These are phyloP conservation scores for Cymodocea nodosa DNA, from an alignment of 116 monocot genomes.

Conservation along the genomic window DNA sequence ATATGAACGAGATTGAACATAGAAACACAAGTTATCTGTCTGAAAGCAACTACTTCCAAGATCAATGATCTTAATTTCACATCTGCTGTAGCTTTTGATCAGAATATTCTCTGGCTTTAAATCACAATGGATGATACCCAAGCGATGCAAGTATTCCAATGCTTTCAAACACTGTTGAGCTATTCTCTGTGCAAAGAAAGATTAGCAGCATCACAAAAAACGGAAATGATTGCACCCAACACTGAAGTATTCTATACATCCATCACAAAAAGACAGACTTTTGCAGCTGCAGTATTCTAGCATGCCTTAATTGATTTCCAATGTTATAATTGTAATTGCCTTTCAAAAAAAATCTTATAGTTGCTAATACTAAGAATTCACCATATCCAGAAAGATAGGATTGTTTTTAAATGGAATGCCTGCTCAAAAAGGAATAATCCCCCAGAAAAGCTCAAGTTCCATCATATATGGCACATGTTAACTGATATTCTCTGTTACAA, in stretches of 20 bases:
- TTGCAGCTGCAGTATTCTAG: background rate
- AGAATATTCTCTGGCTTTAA: conserved; percentile 97
- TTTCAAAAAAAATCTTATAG: too few relatives aligned
- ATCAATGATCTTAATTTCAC: conserved; percentile 96
- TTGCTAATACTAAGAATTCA: too few relatives aligned
- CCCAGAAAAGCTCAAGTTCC: too few relatives aligned
- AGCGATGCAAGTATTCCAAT: conserved; percentile 76
- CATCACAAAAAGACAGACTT: too few relatives aligned
- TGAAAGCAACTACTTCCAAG: conserved; percentile 97
- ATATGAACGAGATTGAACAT: conserved; percentile 97
- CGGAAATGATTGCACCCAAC: background rate
- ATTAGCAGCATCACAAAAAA: background rate
- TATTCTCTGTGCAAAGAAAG: conserved; percentile 39
- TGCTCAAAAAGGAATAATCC: too few relatives aligned
- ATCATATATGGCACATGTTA: too few relatives aligned
- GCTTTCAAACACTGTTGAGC: conserved; percentile 88
- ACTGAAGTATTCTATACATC: too few relatives aligned
- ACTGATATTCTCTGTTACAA: too few relatives aligned
- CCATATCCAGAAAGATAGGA: too few relatives aligned
- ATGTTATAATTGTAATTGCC: too few relatives aligned
- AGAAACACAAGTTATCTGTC: conserved; percentile 81
- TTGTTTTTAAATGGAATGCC: too few relatives aligned
- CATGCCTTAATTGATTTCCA: too few relatives aligned
- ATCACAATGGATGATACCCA: conserved; percentile 96
- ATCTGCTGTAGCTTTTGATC: conserved; percentile 95